Conservation (phyloP, 2,329 filamentous ascomycete genomes). For the Aspergillus pseudonomiae region DNA sequence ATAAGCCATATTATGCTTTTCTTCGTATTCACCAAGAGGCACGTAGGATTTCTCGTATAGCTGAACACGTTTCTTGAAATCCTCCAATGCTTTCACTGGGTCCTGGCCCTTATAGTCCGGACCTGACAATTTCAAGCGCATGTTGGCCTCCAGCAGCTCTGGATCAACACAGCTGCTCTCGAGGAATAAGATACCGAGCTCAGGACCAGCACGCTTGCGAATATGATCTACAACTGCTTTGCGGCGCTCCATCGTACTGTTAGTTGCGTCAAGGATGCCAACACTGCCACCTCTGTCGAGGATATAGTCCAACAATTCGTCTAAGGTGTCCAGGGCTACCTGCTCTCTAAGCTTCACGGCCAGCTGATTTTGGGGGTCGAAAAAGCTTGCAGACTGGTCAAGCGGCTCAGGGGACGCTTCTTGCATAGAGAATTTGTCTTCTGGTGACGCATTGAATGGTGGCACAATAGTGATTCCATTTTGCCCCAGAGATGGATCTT, state of each 20-base stretch:
- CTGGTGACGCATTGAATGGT: conserved; percentile 26
- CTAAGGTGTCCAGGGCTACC: conserved; percentile 86
- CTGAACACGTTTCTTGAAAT: conserved; percentile 90
- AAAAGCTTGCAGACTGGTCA: conserved; percentile 91
- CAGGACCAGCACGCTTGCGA: conserved; percentile 77
- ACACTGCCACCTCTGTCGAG: conserved; percentile 80
- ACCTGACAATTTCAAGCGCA: conserved; percentile 93
- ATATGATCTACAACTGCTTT: conserved; percentile 83
- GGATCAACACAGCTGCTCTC: conserved; percentile 91
- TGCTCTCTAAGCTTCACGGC: conserved; percentile 86
- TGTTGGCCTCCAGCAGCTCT: conserved; percentile 86
- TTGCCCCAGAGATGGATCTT: conserved; percentile 24
- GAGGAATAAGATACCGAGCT: conserved; percentile 88
- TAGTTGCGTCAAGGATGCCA: conserved; percentile 95
- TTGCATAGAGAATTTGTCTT: conserved; percentile 24
- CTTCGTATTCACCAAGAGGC: conserved; percentile 86
- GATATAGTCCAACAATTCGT: conserved; percentile 90
- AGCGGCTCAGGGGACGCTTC: conserved; percentile 56
- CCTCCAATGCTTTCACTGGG: conserved; percentile 76
- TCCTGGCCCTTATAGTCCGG: conserved; percentile 97
- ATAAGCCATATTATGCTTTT: conserved; percentile 87
- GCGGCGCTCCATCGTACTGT: conserved; percentile 86
- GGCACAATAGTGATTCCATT: conserved; percentile 31
- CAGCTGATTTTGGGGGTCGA: conserved; percentile 83
- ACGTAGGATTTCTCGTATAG: conserved; percentile 95